Conservation (phyloP, 345 rosid genomes). For the Arabis alpina region DNA sequence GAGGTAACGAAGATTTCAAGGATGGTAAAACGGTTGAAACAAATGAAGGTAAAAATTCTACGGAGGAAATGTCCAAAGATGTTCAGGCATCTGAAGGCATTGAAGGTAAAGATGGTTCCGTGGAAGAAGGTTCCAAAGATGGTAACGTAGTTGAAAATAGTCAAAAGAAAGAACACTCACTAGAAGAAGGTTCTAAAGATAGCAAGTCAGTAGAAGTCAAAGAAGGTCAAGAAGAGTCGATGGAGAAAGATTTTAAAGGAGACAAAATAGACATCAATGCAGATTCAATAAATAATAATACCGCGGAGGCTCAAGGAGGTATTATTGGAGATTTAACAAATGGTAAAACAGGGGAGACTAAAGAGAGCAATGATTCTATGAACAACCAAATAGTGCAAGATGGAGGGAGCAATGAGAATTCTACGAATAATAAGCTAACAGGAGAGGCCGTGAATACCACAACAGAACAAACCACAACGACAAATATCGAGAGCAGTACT, state of each 20-base stretch:
- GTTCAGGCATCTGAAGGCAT: not conserved
- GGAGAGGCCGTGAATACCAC: not conserved
- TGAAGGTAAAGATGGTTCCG: too few species aligned
- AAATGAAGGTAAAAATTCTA: constrained; percentile 3
- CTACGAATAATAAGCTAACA: constrained; percentile 13
- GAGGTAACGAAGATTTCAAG: not conserved
- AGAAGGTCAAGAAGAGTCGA: not conserved
- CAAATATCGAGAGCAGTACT: constrained; percentile 27
- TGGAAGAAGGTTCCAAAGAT: not conserved
- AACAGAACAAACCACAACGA: not conserved
- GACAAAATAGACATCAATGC: not conserved
- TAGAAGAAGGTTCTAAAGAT: not conserved
- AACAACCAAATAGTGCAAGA: constrained; percentile 7
- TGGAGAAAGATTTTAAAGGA: not conserved
- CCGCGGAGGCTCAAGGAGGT: constrained; percentile 17
- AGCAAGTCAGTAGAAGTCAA: not conserved
- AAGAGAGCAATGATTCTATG: not conserved
- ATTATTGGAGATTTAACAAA: constrained; percentile 8
- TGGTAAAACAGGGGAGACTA: constrained; percentile 10
- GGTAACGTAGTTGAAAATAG: not conserved
- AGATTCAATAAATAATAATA: constrained; percentile 7
- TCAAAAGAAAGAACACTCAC: not conserved
- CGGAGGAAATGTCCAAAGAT: not conserved
- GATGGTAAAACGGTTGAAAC: not conserved
- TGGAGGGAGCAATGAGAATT: constrained; percentile 1